Evolutionary conservation across 768 basidiomycete genomes (phyloP).

Genomic region (Boletus bicolor): DNA sequence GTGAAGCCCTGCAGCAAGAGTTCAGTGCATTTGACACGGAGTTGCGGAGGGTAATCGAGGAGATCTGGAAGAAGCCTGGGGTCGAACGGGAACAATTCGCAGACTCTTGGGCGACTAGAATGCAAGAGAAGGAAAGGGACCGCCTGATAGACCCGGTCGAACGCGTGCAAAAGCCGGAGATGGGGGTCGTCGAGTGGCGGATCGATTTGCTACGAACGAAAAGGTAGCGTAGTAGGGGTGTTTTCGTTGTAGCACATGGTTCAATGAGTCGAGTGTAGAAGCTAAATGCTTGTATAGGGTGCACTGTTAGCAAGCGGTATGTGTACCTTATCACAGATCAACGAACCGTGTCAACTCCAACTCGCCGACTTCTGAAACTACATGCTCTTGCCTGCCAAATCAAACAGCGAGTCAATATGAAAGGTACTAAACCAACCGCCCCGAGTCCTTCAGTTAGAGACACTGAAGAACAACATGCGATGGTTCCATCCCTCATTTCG

Average conservation of each 20-base stretch:
- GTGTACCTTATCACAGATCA: too few relatives aligned
- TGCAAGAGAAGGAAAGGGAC: constrained; percentile 52
- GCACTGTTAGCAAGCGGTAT: background rate
- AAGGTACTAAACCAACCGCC: too few relatives aligned
- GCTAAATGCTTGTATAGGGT: background rate
- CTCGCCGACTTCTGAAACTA: too few relatives aligned
- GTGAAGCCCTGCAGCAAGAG: constrained; percentile 57
- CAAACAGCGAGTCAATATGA: too few relatives aligned
- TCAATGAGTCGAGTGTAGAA: background rate
- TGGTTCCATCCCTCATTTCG: too few relatives aligned
- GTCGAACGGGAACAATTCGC: constrained; percentile 24
- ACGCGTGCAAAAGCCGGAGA: constrained; percentile 49
- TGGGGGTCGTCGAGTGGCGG: constrained; percentile 19
- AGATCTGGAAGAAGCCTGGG: constrained; percentile 56
- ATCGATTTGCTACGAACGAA: constrained; percentile 22
- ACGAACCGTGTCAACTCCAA: too few relatives aligned
- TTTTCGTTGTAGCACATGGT: background rate
- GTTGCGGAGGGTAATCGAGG: constrained; percentile 53
- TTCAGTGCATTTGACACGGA: constrained; percentile 56
- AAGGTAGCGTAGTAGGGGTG: background rate
- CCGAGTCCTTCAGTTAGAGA: too few relatives aligned
- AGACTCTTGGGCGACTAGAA: constrained; percentile 51
- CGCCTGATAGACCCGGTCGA: constrained; percentile 48
- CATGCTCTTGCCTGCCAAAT: too few relatives aligned
- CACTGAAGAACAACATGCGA: too few relatives aligned